These are phyloP conservation scores for Cyberlindnera samutprakarnensis DNA, from an alignment of 805 yeast genomes.

Conservation along the genomic window DNA sequence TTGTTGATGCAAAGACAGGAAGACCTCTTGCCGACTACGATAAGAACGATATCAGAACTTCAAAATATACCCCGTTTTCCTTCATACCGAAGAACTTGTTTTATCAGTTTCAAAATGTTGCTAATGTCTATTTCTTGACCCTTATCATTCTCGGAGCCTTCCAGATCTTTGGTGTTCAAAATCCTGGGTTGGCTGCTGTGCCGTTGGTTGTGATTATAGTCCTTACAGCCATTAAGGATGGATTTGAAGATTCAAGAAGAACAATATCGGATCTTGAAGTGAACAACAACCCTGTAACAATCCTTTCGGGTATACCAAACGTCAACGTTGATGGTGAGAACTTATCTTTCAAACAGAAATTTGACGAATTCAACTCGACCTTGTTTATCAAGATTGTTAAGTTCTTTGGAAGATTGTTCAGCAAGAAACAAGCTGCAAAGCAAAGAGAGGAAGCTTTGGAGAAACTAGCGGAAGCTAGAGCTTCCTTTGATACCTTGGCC, in stretches of 20 bases:
- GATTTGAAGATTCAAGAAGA: conserved; percentile 73
- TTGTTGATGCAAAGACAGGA: conserved; percentile 9
- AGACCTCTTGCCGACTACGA: conserved; percentile 8
- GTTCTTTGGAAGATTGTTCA: conserved; percentile 14
- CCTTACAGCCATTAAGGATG: conserved; percentile 73
- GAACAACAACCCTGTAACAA: conserved; percentile 65
- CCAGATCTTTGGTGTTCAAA: conserved; percentile 72
- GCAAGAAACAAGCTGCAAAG: conserved; percentile 8
- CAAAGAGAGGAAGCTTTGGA: conserved; percentile 7
- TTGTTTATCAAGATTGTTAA: conserved; percentile 17
- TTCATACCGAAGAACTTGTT: conserved; percentile 80
- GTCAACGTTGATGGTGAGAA: conserved; percentile 53
- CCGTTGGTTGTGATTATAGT: conserved; percentile 73
- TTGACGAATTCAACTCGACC: conserved; percentile 45
- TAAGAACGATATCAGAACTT: conserved; percentile 79
- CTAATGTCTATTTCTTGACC: conserved; percentile 79
- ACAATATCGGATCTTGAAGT: conserved; percentile 64
- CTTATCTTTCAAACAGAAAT: conserved; percentile 35
- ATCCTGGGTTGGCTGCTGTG: conserved; percentile 67
- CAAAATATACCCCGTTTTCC: conserved; percentile 87
- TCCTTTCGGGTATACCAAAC: conserved; percentile 46
- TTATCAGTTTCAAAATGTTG: conserved; percentile 80
- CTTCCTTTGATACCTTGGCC: conserved; percentile 13
- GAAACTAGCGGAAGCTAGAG: conserved; percentile 4
- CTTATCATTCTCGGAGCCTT: conserved; percentile 76